Evolutionary conservation across 148 eudicot genomes (phyloP).

Genomic region (Chenopodium quinoa): DNA sequence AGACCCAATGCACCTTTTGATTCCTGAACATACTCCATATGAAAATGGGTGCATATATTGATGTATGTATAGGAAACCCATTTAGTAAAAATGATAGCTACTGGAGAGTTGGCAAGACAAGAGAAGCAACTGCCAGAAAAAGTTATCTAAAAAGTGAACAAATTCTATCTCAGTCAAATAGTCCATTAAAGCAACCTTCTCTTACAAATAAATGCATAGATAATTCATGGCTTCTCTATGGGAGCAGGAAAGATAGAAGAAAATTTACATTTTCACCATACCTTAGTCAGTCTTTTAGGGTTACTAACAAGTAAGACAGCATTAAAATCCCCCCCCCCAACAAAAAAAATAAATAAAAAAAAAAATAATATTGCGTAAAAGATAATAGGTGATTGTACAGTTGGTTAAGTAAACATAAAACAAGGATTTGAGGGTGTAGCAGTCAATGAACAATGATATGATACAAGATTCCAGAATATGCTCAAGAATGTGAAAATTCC

Average conservation of each 20-base stretch:
- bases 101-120: background rate
- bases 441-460: background rate
- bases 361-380: background rate
- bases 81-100: background rate
- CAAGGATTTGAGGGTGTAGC: background rate
- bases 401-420: background rate
- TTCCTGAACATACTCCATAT: background rate
- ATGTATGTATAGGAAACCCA: background rate
- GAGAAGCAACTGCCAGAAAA: background rate
- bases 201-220: background rate
- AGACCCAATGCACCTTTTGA: background rate
- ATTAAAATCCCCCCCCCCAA: background rate
- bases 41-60: conserved; percentile 7
- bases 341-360: too few species aligned
- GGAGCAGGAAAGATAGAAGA: background rate
- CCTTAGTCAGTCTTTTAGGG: background rate
- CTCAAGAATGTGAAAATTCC: background rate
- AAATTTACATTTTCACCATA: background rate
- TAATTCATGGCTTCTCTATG: background rate
- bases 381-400: background rate
- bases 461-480: background rate
- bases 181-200: background rate
- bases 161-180: background rate
- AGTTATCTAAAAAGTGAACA: background rate
- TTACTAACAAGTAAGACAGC: background rate